Evolutionary conservation across 371 early-diverging fungal genomes (phyloP), one percentile per base, ranked within the genome.

Genomic region (Lichtheimia hyalospora): DNA sequence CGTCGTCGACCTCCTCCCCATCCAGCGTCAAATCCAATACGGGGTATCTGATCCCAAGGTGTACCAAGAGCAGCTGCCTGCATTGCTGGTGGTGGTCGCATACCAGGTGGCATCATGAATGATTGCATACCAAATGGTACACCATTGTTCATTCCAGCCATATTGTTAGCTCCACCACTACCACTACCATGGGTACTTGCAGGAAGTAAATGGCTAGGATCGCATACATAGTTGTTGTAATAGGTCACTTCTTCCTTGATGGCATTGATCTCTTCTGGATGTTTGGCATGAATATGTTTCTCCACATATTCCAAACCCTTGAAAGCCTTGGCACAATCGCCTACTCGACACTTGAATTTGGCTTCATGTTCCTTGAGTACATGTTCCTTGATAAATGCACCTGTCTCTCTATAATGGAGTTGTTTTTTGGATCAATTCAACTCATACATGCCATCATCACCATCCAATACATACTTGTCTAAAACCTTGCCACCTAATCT

Each of bases 231-330:
- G 71, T 87, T 90, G 77, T 97, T 97, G 72, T 87, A 94, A 58
- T 86, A 91, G 20, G 78, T 75, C 16, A 88, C 86, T 20, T 90
- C 91, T 39, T 73, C 69, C 54, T 72, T 75, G 42, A 83, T 71
- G 18, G 71, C 66, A 24, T 87, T 85, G 43, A 89, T 76, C 27
- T 88, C 80, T 44, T 90, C 89, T 3, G 86, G 81, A 66, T 98
- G 98, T 73, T 96, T 98, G 50, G 83, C 73, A 49, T 84, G 63
- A 59, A 98, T 88, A 67, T 98, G 98, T 73, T 96, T 97, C 68
- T 86, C 87, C 13, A 96, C 95, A 84, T 92, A 98, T 62, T 92
- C 93, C 50, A 89, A 86, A 13, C 95, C 97, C 63, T 93, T 89
- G 84, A 98, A 98, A 49, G 96, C 90, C 81, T 98, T 98, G 12